phyloP scores from a whole-genome alignment of 73 alveolate species.

The Urostyla sp. region DNA sequence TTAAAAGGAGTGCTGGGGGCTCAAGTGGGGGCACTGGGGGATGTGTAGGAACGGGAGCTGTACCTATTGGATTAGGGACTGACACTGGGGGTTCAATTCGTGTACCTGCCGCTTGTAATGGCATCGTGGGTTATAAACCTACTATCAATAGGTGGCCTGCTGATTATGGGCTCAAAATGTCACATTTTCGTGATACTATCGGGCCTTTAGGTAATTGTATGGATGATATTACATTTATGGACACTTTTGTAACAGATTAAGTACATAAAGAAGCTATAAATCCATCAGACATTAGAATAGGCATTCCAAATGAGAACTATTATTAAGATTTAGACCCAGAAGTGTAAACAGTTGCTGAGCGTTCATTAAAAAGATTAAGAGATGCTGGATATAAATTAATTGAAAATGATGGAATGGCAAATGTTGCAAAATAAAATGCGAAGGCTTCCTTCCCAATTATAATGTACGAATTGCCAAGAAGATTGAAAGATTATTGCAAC shows the following conservation, averaged over 20 bases:
- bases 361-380: not conserved
- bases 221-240: conserved; percentile 43
- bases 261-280: not conserved
- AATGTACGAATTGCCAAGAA: not conserved
- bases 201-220: conserved; percentile 45
- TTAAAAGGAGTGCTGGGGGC: conserved; percentile 52
- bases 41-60: conserved; percentile 52
- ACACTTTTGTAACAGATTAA: conserved; percentile 27
- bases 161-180: conserved; percentile 33
- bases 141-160: conserved; percentile 55
- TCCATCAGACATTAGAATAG: not conserved
- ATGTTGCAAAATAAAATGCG: not conserved
- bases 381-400: not conserved
- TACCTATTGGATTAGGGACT: conserved; percentile 62
- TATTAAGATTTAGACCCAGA: conserved; percentile 19
- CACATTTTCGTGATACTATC: conserved; percentile 46
- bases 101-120: conserved; percentile 58
- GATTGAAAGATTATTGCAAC: not conserved
- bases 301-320: conserved; percentile 18
- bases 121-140: conserved; percentile 70
- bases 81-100: conserved; percentile 76
- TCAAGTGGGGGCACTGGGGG: conserved; percentile 73
- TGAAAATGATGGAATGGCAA: not conserved
- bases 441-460: not conserved
- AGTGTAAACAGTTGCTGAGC: not conserved